Evolutionary conservation across 768 basidiomycete species (phyloP).

Genomic region (Cystobasidium ongulense): DNA sequence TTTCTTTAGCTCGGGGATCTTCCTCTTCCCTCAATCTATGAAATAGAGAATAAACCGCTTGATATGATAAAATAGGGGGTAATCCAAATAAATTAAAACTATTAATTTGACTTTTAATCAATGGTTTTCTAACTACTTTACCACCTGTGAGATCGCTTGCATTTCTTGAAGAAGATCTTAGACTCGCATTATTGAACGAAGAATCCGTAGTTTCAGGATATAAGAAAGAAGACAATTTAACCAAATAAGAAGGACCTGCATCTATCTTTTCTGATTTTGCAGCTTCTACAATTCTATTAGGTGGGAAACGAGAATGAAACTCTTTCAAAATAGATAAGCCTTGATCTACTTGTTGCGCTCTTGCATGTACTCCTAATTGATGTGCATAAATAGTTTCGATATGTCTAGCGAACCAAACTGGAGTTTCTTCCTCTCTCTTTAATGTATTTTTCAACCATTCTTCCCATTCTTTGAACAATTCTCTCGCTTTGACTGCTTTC

Average conservation of each 20-base stretch:
- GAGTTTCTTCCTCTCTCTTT: neutral
- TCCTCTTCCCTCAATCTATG: constrained; percentile 4
- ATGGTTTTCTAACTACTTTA: neutral
- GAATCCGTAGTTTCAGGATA: constrained; percentile 26
- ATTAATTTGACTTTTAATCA: neutral
- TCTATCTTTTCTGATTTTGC: neutral
- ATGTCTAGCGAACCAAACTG: constrained; percentile 3
- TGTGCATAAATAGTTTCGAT: constrained; percentile 4
- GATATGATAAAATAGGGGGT: neutral
- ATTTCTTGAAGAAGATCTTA: neutral
- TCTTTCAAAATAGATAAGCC: neutral
- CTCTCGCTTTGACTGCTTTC: neutral
- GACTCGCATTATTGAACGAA: neutral
- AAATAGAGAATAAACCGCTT: neutral
- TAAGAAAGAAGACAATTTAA: constrained; percentile 10
- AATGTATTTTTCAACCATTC: constrained; percentile 20
- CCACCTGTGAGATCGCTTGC: neutral
- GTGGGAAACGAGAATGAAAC: constrained; percentile 13
- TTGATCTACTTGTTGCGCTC: constrained; percentile 7
- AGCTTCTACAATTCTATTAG: neutral
- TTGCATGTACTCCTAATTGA: neutral
- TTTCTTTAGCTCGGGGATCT: neutral
- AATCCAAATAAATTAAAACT: neutral
- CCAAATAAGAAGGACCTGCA: constrained; percentile 9
- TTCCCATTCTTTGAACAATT: constrained; percentile 16